Conservation (phyloP, 106 monocot genomes). For the Allium cepa region DNA sequence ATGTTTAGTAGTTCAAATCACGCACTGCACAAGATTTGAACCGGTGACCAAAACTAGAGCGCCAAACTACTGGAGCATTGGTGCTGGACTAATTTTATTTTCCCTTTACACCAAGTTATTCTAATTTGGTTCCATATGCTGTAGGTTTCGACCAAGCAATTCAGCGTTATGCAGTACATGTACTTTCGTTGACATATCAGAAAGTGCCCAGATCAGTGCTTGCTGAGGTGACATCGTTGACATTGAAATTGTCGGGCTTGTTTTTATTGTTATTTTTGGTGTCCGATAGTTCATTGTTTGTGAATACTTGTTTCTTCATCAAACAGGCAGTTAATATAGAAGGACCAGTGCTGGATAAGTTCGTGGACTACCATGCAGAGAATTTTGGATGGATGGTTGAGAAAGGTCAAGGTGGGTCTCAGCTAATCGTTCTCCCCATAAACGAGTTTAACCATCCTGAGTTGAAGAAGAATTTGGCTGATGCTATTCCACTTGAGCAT, state of each 20-base stretch:
- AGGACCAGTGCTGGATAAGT: constrained; percentile 77
- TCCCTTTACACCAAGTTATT: no score
- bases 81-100: no score
- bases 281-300: no score
- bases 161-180: constrained; percentile 20
- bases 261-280: neutral
- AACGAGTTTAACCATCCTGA: constrained; percentile 91
- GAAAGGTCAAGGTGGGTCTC: constrained; percentile 38
- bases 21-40: no score
- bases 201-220: constrained; percentile 23
- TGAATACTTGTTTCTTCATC: neutral
- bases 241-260: neutral
- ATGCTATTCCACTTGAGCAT: constrained; percentile 72
- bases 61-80: no score
- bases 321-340: constrained; percentile 78
- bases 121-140: neutral
- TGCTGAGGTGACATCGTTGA: constrained; percentile 13
- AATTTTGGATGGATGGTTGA: constrained; percentile 84
- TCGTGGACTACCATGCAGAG: constrained; percentile 73
- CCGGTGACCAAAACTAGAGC: no score
- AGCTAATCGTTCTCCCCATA: constrained; percentile 56
- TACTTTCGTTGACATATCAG: constrained; percentile 21
- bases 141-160: constrained; percentile 25
- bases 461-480: constrained; percentile 69
- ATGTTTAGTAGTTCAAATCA: no score